Evolutionary conservation across 2,329 filamentous ascomycete species (phyloP), one percentile per base, ranked within the genome.

Genomic region (Aspergillus felis): DNA sequence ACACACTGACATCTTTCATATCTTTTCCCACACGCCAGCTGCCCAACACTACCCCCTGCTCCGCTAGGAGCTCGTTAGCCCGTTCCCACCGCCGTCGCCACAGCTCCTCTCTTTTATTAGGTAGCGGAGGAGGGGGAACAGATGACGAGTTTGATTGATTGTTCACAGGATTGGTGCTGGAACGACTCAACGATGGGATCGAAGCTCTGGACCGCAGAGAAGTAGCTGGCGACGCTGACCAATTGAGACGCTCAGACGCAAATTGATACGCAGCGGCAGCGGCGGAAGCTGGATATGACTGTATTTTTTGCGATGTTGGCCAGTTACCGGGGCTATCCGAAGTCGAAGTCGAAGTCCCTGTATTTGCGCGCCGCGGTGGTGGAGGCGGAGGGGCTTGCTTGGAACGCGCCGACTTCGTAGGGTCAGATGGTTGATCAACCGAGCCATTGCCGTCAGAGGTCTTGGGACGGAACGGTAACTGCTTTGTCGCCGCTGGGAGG

Each of bases 71-170:
- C 3, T 76, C 73, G 28, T 74, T 74, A 0, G 79, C 77, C 3
- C 76, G 69, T 46, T 72, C 74, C 79, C 79, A 81, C 32, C 79
- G 73, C 27, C 78, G 73, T 46, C 71, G 70, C 79, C 79, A 81
- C 8, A 80, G 65, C 55, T 81, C 79, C 56, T 81, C 75, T 8
- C 78, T 78, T 56, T 79, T 81, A 53, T 76, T 80, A 3, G 74
- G 72, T 2, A 76, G 65, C 0, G 75, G 68, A 1, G 68, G 62
- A 12, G 68, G 69, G 8, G 68, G 68, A 14, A 56, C 56, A 1
- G 57, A 56, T 2, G 59, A 50, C 10, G 52, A 41, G 49, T 58
- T 38, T 22, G 57, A 57, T 56, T 67, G 56, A n/a, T 60, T 64
- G 48, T 61, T 58, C n/a, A 51, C 53, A 29, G 44, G 57, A 51